These are phyloP conservation scores for Pseudonitzschia multiseries DNA, from an alignment of 108 stramenopile species.

Conservation along the genomic window DNA sequence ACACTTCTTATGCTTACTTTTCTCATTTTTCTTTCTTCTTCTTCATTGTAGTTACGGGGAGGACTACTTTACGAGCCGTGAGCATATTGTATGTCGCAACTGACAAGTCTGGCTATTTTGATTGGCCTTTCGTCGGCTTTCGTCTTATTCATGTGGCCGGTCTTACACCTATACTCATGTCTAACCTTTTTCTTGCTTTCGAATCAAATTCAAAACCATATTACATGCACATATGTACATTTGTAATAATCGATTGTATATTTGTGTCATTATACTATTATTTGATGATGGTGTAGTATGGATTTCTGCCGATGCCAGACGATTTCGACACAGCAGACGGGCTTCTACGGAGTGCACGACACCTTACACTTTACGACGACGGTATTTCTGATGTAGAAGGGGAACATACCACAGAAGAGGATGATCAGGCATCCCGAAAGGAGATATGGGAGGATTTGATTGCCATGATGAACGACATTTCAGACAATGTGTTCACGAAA, in stretches of 20 bases:
- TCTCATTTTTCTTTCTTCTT: neutral
- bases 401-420: neutral
- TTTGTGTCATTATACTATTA: neutral
- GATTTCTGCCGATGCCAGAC: constrained; percentile 34
- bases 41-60: constrained; percentile 21
- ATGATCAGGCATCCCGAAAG: neutral
- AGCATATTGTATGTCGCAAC: neutral
- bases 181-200: too few relatives aligned
- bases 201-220: too few relatives aligned
- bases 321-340: constrained; percentile 18
- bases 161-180: too few relatives aligned
- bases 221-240: too few relatives aligned
- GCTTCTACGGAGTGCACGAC: neutral
- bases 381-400: neutral
- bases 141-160: too few relatives aligned
- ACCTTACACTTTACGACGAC: neutral
- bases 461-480: constrained; percentile 10
- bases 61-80: constrained; percentile 25
- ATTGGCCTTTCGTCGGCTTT: too few relatives aligned
- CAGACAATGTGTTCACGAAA: neutral
- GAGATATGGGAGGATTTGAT: constrained; percentile 28
- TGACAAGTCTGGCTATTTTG: too few relatives aligned
- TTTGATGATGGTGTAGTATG: neutral
- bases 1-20: too few relatives aligned
- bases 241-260: too few relatives aligned